A percentile compares a stretch with the other conserved stretches of the same genome.
Evolutionary conservation across 148 eudicot species (phyloP).

Genomic region (Tetragonia tetragonoides): DNA sequence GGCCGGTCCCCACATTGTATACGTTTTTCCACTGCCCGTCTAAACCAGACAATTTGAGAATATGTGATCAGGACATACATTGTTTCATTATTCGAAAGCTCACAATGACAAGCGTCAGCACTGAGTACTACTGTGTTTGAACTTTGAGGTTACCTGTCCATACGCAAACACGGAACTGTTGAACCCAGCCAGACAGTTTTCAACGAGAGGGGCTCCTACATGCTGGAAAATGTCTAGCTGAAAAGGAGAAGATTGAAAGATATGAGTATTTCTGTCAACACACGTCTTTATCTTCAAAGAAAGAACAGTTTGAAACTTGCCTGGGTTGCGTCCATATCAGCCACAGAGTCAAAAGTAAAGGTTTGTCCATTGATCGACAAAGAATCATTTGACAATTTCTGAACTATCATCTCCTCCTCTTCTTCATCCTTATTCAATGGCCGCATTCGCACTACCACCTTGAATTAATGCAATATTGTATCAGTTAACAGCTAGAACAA

Average conservation of each 20-base stretch:
- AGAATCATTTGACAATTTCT: slow-evolving; percentile 70
- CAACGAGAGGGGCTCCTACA: slow-evolving; percentile 94
- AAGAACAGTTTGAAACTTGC: slow-evolving; percentile 35
- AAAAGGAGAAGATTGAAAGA: slow-evolving; percentile 20
- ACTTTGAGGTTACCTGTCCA: slow-evolving; percentile 69
- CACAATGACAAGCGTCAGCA: background rate
- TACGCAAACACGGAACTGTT: slow-evolving; percentile 98
- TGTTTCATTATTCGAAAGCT: background rate
- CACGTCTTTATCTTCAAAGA: background rate
- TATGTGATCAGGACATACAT: slow-evolving; percentile 16
- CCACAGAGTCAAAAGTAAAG: slow-evolving; percentile 88
- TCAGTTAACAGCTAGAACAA: slow-evolving; percentile 4
- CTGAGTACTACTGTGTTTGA: background rate
- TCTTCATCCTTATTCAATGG: slow-evolving; percentile 79
- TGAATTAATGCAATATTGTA: slow-evolving; percentile 12
- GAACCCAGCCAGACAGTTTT: slow-evolving; percentile 94
- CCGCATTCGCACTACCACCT: slow-evolving; percentile 89
- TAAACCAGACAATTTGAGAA: slow-evolving; percentile 22
- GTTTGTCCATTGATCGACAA: slow-evolving; percentile 67
- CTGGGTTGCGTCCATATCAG: slow-evolving; percentile 77
- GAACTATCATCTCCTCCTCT: slow-evolving; percentile 61
- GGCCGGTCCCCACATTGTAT: slow-evolving; percentile 97
- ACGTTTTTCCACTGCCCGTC: slow-evolving; percentile 99
- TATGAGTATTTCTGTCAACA: slow-evolving; percentile 11
- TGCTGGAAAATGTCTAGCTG: slow-evolving; percentile 88